These are phyloP conservation scores for Calocybe indica DNA, from an alignment of 768 basidiomycete genomes.

Conservation along the genomic window DNA sequence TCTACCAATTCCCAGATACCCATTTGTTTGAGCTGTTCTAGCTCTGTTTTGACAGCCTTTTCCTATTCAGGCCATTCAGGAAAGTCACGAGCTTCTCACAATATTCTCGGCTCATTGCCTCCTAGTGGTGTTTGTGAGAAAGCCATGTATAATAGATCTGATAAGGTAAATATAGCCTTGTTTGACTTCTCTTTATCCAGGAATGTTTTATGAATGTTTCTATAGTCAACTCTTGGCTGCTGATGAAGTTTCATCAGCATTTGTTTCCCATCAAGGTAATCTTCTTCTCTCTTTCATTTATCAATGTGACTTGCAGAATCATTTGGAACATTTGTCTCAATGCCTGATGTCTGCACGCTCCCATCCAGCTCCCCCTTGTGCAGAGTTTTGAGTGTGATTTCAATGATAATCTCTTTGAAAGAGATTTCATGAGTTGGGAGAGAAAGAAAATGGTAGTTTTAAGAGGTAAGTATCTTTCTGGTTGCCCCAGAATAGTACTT, in stretches of 20 bases:
- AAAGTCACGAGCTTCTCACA: constrained; percentile 3
- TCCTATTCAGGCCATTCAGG: constrained; percentile 10
- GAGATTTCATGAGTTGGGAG: not conserved
- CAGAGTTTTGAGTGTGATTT: not conserved
- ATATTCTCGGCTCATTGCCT: constrained; percentile 7
- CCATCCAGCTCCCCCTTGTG: not conserved
- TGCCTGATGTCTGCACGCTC: not conserved
- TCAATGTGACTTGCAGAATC: too few relatives aligned
- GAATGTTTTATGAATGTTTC: too few relatives aligned
- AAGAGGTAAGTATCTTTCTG: not conserved
- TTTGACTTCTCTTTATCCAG: too few relatives aligned
- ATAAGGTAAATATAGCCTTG: too few relatives aligned
- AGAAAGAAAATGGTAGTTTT: too few relatives aligned
- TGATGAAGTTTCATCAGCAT: too few relatives aligned
- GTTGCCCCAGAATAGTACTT: not conserved
- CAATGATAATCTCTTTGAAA: not conserved
- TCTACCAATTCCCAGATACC: constrained; percentile 22
- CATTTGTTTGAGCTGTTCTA: constrained; percentile 18
- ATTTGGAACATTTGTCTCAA: too few relatives aligned
- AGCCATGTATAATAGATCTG: too few relatives aligned
- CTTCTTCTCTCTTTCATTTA: too few relatives aligned
- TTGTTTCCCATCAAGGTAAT: too few relatives aligned
- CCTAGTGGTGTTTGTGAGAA: constrained; percentile 2
- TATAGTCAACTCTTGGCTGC: too few relatives aligned
- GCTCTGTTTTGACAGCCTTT: constrained; percentile 18